These are phyloP conservation scores for Nemania serpens DNA, from an alignment of 2,329 filamentous ascomycete genomes.

Conservation along the genomic window DNA sequence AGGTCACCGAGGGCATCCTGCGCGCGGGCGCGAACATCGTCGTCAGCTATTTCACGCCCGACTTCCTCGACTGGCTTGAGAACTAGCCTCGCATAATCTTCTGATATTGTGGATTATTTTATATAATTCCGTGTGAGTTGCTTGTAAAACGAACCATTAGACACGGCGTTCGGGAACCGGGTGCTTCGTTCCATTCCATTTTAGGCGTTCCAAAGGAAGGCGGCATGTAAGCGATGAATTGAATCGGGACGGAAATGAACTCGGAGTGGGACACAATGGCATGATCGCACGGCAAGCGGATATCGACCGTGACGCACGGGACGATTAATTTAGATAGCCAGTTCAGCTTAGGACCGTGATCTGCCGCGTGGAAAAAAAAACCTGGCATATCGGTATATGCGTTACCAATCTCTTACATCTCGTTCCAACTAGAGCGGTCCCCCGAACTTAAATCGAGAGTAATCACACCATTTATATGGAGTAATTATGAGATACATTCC, in stretches of 20 bases:
- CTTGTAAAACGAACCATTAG: slow-evolving; percentile 5
- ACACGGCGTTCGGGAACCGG: slow-evolving; percentile 16
- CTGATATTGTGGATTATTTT: not conserved
- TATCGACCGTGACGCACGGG: too few species aligned
- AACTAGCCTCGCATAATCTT: slow-evolving; percentile 43
- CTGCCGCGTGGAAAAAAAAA: not conserved
- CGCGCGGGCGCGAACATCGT: slow-evolving; percentile 92
- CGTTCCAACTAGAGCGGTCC: not conserved
- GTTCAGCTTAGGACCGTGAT: not conserved
- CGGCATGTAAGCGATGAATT: too few species aligned
- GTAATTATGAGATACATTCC: not conserved
- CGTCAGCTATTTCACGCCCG: slow-evolving; percentile 91
- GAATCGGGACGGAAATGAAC: not conserved
- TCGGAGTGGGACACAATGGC: slow-evolving; percentile 4
- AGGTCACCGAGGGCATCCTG: slow-evolving; percentile 91
- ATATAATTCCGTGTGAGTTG: not conserved
- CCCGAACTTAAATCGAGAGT: not conserved
- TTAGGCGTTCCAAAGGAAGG: slow-evolving; percentile 15
- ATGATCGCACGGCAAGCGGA: slow-evolving; percentile 13
- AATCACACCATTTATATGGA: not conserved
- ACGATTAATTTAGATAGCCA: too few species aligned
- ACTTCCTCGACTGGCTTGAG: slow-evolving; percentile 70
- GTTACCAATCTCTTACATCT: not conserved
- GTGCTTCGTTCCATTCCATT: not conserved
- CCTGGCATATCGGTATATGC: not conserved